These are phyloP conservation scores for Schoenoplectus triqueter DNA, from an alignment of 202 grass and related monocot species.

Conservation along the genomic window DNA sequence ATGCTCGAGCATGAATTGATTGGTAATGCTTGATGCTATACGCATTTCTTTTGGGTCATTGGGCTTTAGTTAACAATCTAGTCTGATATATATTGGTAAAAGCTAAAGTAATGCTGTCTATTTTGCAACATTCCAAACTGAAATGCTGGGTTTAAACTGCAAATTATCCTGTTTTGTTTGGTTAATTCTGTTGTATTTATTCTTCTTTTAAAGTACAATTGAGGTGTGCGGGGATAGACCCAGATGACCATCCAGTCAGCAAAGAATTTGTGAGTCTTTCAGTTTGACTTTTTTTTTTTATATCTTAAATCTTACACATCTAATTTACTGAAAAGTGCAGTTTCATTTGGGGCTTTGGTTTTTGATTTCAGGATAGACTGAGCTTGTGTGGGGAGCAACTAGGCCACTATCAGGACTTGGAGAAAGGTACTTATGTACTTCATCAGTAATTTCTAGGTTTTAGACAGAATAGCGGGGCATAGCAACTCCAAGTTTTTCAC, in stretches of 20 bases:
- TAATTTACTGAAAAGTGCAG: background rate
- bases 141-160: background rate
- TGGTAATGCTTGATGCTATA: background rate
- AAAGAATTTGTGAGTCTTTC: conserved; percentile 76
- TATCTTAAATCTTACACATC: conserved; percentile 40
- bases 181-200: background rate
- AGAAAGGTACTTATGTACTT: conserved; percentile 54
- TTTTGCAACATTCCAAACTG: background rate
- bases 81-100: background rate
- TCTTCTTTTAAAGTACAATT: conserved; percentile 58
- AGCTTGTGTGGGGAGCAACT: conserved; percentile 79
- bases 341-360: conserved; percentile 26
- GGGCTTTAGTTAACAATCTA: background rate
- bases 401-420: conserved; percentile 70
- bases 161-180: background rate
- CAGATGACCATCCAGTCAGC: conserved; percentile 76
- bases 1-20: background rate
- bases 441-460: conserved; percentile 1
- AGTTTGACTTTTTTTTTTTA: conserved; percentile 19
- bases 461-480: conserved; percentile 24
- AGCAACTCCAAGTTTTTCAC: background rate
- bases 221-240: conserved; percentile 76
- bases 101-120: background rate
- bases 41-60: background rate
- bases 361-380: conserved; percentile 76